Conservation (phyloP, 2,329 filamentous ascomycete genomes). For the Ilyonectria destructans region DNA sequence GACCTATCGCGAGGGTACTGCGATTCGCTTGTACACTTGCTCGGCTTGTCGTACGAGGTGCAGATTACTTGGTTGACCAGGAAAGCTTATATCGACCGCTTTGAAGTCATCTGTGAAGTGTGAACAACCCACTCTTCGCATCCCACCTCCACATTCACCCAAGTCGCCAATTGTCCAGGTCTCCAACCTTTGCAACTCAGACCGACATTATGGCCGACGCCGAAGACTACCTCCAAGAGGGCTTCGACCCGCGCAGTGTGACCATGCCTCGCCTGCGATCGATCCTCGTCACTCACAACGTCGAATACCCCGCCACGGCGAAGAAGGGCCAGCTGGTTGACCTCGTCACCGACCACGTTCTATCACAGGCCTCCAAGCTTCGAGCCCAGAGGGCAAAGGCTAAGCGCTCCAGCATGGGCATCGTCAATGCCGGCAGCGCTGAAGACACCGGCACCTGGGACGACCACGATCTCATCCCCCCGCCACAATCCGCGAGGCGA, state of each 20-base stretch:
- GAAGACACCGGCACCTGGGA: conserved; percentile 76
- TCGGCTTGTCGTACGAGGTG: conserved; percentile 10
- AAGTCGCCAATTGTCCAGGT: conserved; percentile 18
- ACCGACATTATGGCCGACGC: conserved; percentile 72
- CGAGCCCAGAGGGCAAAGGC: conserved; percentile 83
- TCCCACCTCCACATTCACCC: conserved; percentile 35
- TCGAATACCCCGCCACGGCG: conserved; percentile 88
- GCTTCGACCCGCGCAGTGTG: conserved; percentile 86
- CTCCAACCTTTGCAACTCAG: conserved; percentile 31
- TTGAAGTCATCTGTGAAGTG: conserved; percentile 25
- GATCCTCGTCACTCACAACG: conserved; percentile 90
- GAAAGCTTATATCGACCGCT: conserved; percentile 32
- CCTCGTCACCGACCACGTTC: conserved; percentile 84
- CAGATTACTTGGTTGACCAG: conserved; percentile 38
- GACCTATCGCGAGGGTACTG: conserved; percentile 3
- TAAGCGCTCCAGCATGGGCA: conserved; percentile 90
- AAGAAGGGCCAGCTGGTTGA: conserved; percentile 93
- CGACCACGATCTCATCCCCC: conserved; percentile 71
- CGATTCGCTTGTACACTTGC: conserved; percentile 2
- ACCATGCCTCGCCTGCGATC: conserved; percentile 92
- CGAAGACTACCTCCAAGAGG: conserved; percentile 89
- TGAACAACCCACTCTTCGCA: conserved; percentile 32
- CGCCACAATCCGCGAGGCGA: conserved; percentile 66
- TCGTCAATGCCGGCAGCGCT: conserved; percentile 78
- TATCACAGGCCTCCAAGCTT: conserved; percentile 84